These are phyloP conservation scores for Backusella tarrabulga DNA, from an alignment of 192 early-diverging fungal species.

Conservation along the genomic window DNA sequence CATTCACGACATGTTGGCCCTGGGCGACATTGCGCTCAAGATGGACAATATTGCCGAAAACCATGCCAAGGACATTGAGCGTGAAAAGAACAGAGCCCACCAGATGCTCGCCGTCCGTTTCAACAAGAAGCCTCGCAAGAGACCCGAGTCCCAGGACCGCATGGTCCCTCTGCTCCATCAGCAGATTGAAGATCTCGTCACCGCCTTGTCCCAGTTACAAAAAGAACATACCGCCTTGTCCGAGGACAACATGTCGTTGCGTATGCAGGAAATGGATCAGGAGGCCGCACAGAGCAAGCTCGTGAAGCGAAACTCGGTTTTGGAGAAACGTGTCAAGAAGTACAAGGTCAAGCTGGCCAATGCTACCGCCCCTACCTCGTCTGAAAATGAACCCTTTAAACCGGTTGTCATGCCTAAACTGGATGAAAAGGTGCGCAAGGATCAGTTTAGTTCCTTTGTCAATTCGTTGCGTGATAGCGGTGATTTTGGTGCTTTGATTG, in stretches of 20 bases:
- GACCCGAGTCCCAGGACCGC: neutral
- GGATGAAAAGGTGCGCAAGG: neutral
- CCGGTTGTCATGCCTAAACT: neutral
- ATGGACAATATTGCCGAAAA: conserved; percentile 68
- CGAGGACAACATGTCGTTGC: conserved; percentile 54
- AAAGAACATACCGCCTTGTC: conserved; percentile 65
- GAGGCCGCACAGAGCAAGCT: conserved; percentile 52
- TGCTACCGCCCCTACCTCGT: neutral
- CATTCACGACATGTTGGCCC: conserved; percentile 72
- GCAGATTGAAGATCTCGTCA: conserved; percentile 61
- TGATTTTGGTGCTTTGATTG: conserved; percentile 34
- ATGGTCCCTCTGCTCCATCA: conserved; percentile 48
- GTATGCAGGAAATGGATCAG: conserved; percentile 47
- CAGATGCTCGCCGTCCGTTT: conserved; percentile 51
- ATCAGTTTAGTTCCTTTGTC: conserved; percentile 25
- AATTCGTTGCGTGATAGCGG: conserved; percentile 23
- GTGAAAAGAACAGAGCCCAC: conserved; percentile 49
- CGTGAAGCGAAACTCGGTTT: conserved; percentile 37
- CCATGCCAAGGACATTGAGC: conserved; percentile 50
- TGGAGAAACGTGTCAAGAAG: conserved; percentile 50
- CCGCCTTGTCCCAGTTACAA: conserved; percentile 61
- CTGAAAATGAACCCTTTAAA: neutral
- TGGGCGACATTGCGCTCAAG: conserved; percentile 62
- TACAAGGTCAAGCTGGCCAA: conserved; percentile 34
- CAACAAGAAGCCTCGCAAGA: conserved; percentile 4